Evolutionary conservation across 192 early-diverging fungal species (phyloP), one percentile per base, ranked within the genome.

Genomic region (Coemansia sp.): DNA sequence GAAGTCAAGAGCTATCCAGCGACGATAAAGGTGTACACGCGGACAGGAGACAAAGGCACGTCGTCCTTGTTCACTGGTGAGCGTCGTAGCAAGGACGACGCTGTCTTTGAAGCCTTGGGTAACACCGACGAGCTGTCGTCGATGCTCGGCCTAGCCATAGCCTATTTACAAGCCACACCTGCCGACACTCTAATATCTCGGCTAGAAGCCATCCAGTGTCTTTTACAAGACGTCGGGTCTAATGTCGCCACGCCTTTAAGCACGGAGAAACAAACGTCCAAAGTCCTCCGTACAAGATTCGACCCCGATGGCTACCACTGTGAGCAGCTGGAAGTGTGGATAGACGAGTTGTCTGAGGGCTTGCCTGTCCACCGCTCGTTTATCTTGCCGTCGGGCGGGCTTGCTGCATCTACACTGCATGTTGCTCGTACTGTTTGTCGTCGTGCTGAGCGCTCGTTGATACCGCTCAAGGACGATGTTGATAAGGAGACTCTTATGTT

Each of bases 11-110:
- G 75, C 72, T 77, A 85, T 47, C 71, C 77, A 18, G 74, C 76
- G 11, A 84, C 70, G 33, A 79, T 90, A 64, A 91, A 89, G 60
- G 91, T 98, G 41, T 98, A 98, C 84, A 98, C 97, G 16, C 88
- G 92, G 33, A 98, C 95, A 0, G 97, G 97, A 22, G 97, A 98
- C 85, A 93, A 94, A 78, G 94, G 93, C 55, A 93, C 93, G 12
- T 96, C 95, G 0, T 81, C 93, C 0, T 85, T 98, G 40, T 98
- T 88, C 76, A 95, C 91, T 22, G 97, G 97, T 20, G 94, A 98
- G 75, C 87, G 95, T 39, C 88, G 94, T n/a, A 29, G 79, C 44
- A 98, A 98, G 75, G 86, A 93, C 71, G 95, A 98, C 68, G 82
- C 84, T 9, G 89, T 96, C 34, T 98, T 98, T 82, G 94, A 95